These are phyloP conservation scores for Yamadazyma sp. DNA, from an alignment of 1,139 yeast species.

Conservation along the genomic window DNA sequence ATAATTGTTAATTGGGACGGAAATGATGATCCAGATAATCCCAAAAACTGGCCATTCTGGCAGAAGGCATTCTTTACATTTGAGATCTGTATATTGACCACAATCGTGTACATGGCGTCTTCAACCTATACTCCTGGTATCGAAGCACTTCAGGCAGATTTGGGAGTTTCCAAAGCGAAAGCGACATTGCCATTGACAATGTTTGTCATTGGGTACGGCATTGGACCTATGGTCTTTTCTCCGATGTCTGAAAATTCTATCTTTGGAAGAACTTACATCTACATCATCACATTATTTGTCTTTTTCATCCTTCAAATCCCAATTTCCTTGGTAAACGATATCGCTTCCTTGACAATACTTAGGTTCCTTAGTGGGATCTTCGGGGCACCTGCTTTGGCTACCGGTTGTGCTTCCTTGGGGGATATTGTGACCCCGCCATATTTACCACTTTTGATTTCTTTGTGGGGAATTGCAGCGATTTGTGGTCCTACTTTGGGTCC, in stretches of 20 bases:
- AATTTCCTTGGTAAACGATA: slow-evolving; percentile 28
- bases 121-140: slow-evolving; percentile 33
- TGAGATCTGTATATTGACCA: slow-evolving; percentile 23
- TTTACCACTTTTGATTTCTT: slow-evolving; percentile 27
- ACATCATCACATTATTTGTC: slow-evolving; percentile 30
- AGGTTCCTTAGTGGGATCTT: slow-evolving; percentile 36
- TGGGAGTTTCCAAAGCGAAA: slow-evolving; percentile 38
- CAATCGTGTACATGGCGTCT: slow-evolving; percentile 28
- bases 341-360: slow-evolving; percentile 32
- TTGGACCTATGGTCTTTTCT: slow-evolving; percentile 55
- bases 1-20: slow-evolving; percentile 11
- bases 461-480: slow-evolving; percentile 31
- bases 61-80: slow-evolving; percentile 21
- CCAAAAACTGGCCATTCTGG: slow-evolving; percentile 27
- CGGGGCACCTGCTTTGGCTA: slow-evolving; percentile 36
- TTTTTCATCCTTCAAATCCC: slow-evolving; percentile 36
- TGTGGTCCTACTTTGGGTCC: slow-evolving; percentile 37
- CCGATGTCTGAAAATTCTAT: slow-evolving; percentile 51
- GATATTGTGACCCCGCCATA: slow-evolving; percentile 27
- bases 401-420: slow-evolving; percentile 38
- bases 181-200: slow-evolving; percentile 43
- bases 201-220: slow-evolving; percentile 54
- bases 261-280: slow-evolving; percentile 54
- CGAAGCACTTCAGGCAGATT: slow-evolving; percentile 38
- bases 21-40: slow-evolving; percentile 34